Evolutionary conservation across 495 filamentous ascomycete species (phyloP).

Genomic region (Evernia prunastri): DNA sequence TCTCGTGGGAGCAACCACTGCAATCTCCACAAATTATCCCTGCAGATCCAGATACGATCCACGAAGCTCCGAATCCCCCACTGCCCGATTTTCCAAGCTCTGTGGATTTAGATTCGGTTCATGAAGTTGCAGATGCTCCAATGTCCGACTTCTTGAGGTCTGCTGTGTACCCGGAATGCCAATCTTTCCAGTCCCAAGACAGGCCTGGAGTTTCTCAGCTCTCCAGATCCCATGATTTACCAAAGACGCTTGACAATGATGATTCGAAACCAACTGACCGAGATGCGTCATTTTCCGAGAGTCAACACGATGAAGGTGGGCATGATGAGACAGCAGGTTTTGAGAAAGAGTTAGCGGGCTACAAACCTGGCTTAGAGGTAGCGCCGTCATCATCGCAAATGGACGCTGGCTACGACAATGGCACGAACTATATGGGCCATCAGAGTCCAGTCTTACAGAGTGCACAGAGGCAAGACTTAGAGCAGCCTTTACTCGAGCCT

Average conservation of each 20-base stretch:
- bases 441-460: background rate
- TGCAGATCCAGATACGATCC: constrained; percentile 1
- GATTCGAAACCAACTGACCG: background rate
- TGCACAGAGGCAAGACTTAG: background rate
- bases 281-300: background rate
- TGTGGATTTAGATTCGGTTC: background rate
- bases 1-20: constrained; percentile 48
- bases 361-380: constrained; percentile 1
- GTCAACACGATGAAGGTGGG: background rate
- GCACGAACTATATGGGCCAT: background rate
- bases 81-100: constrained; percentile 6
- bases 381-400: background rate
- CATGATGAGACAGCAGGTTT: constrained; percentile 1
- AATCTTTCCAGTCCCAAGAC: constrained; percentile 10
- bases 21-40: constrained; percentile 25
- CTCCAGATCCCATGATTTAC: background rate
- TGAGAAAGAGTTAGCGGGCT: constrained; percentile 1
- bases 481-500: constrained; percentile 9
- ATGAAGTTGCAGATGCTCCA: constrained; percentile 9
- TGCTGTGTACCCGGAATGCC: constrained; percentile 17
- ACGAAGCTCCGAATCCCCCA: constrained; percentile 9
- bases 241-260: background rate
- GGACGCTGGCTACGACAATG: constrained; percentile 2
- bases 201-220: background rate
- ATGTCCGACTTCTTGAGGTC: constrained; percentile 11